Evolutionary conservation across 2,329 filamentous ascomycete genomes (phyloP).

Genomic region (Cytospora mali): DNA sequence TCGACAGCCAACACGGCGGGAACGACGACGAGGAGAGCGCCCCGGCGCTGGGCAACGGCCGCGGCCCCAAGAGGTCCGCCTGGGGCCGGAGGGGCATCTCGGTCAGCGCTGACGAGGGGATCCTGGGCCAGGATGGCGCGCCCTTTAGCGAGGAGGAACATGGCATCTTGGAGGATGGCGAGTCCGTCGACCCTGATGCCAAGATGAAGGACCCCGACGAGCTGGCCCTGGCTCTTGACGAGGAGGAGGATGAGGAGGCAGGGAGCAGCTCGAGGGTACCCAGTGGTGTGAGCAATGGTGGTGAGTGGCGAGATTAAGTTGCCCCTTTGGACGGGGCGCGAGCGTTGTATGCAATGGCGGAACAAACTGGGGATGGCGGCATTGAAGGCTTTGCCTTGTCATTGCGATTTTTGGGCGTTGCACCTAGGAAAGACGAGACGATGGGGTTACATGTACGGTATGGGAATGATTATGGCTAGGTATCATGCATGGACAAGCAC

Average conservation of each 20-base stretch:
- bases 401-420: not conserved
- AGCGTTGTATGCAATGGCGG: not conserved
- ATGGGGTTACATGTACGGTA: not conserved
- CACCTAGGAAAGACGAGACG: not conserved
- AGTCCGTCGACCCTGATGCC: conserved; percentile 59
- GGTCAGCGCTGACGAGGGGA: conserved; percentile 65
- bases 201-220: conserved; percentile 70
- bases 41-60: conserved; percentile 47
- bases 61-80: conserved; percentile 46
- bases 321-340: not conserved
- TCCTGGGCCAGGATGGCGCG: conserved; percentile 54
- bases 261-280: conserved; percentile 36
- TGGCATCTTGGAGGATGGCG: conserved; percentile 40
- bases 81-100: conserved; percentile 69
- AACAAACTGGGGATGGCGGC: not conserved
- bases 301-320: conserved; percentile 46
- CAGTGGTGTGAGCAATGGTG: conserved; percentile 47
- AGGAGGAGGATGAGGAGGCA: conserved; percentile 57
- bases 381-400: not conserved
- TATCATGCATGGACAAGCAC: not conserved
- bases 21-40: conserved; percentile 63
- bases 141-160: conserved; percentile 42
- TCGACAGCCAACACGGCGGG: conserved; percentile 50
- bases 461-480: not conserved
- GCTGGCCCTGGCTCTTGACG: conserved; percentile 60